Base-by-base conservation (phyloP, 768 basidiomycete genomes). In the Lentinula edodes region DNA sequence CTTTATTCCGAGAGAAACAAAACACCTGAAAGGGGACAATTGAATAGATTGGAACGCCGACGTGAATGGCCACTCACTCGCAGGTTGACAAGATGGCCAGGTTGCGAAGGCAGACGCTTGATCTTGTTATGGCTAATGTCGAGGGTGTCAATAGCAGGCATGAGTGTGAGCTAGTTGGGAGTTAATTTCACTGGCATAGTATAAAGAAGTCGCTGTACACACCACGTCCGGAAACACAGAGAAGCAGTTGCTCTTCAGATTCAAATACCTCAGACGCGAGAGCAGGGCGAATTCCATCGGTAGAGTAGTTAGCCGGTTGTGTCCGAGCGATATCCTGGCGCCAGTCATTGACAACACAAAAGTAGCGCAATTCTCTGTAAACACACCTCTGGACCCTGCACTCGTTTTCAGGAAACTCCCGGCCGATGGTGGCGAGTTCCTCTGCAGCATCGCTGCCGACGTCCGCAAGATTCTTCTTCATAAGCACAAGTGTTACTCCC, bases 101-200 rank as follows among this genome's bases (percentile, higher is more conserved):
- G 90, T 63, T 87, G 81, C 4, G 83, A 74, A 10, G 97, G 97
- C 20, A 98, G 76, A 53, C 80, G 76, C 70, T 83, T 87, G 66
- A 99, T 84, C 74, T 88, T 92, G 76, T 99, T 99, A 65, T 91
- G 87, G 65, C 93, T 95, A 46, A 99, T 82, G 72, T 99, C 97
- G 64, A 99, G 77, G 62, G 95, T 96, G 74, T 99, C 96, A 59
- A 99, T 80, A 6, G 89, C 88, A 3, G 89, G 85, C 77, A 98
- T 86, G 16, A 85, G 76, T 50, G 91, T 93, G 48, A 97, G 79
- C 95, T 96, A 36, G n/a, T 23, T 5, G 18, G 12, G 9, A 54
- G 38, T 54, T 18, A 23, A 18, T 20, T 34, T 18, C 51, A 51
- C 13, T 51, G 13, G 28, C 20, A 34, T 8, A 34, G 12, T 60